These are phyloP conservation scores for Blastobotrys aristatus DNA, from an alignment of 1,139 yeast species.

Conservation along the genomic window DNA sequence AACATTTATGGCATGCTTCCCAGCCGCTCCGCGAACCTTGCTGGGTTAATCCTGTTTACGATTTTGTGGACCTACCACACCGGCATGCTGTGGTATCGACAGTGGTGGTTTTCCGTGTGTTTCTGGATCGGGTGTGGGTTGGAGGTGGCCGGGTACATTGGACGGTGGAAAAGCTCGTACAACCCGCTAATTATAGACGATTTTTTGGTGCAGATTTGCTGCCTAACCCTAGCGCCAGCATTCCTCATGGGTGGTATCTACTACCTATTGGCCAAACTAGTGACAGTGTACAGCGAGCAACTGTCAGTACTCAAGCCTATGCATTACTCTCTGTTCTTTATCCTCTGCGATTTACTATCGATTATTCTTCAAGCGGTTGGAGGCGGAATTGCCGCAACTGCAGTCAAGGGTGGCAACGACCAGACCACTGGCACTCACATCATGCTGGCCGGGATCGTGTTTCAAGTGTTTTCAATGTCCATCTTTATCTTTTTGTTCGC, in stretches of 20 bases:
- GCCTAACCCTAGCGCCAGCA: conserved; percentile 79
- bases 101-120: conserved; percentile 70
- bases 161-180: conserved; percentile 48
- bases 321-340: conserved; percentile 67
- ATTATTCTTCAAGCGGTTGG: conserved; percentile 79
- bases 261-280: conserved; percentile 66
- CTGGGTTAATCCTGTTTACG: conserved; percentile 47
- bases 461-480: conserved; percentile 73
- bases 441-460: conserved; percentile 77
- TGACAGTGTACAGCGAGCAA: conserved; percentile 61
- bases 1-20: conserved; percentile 43
- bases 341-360: conserved; percentile 62
- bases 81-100: conserved; percentile 42
- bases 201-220: conserved; percentile 61
- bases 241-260: conserved; percentile 87
- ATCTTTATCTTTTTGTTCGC: conserved; percentile 55
- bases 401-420: conserved; percentile 37
- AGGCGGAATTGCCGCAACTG: conserved; percentile 68
- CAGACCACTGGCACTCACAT: conserved; percentile 58
- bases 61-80: conserved; percentile 41
- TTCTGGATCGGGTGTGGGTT: conserved; percentile 56
- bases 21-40: conserved; percentile 44
- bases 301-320: conserved; percentile 65
- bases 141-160: conserved; percentile 69
- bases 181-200: conserved; percentile 38